phyloP scores from a whole-genome alignment of 2,329 filamentous ascomycete genomes.

The Alternaria sp. region DNA sequence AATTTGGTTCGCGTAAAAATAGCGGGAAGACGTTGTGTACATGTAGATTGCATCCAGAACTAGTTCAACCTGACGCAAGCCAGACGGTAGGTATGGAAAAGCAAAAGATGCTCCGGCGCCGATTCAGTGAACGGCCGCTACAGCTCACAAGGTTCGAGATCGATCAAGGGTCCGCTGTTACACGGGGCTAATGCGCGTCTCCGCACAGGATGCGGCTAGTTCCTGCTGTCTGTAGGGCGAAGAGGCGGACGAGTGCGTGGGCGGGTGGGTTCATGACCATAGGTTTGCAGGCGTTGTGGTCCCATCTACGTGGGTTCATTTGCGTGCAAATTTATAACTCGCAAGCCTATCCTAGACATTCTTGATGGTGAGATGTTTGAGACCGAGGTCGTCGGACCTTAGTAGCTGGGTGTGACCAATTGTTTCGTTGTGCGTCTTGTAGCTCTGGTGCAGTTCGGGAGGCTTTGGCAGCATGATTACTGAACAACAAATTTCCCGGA shows the following conservation, averaged over 20 bases:
- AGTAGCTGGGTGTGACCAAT: not conserved
- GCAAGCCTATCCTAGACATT: not conserved
- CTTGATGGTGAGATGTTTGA: not conserved
- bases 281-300: not conserved
- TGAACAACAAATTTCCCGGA: not conserved
- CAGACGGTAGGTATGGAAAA: conserved; percentile 13
- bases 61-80: conserved; percentile 10
- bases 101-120: conserved; percentile 1
- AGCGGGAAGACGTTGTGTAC: not conserved
- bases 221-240: not conserved
- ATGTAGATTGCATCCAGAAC: not conserved
- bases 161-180: conserved; percentile 13
- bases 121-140: not conserved
- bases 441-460: not conserved
- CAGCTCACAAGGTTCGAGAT: conserved; percentile 6
- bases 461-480: not conserved
- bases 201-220: conserved; percentile 11
- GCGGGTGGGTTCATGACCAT: not conserved
- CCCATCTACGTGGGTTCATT: not conserved
- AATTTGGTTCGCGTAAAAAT: not conserved
- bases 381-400: not conserved
- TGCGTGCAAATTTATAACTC: not conserved
- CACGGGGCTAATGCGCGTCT: not conserved
- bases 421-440: not conserved
- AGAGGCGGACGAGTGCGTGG: conserved; percentile 1